A percentile compares a stretch with the other conserved stretches of the same genome.
Evolutionary conservation across 2,329 filamentous ascomycete genomes (phyloP).

Genomic region (Ceratocystis cubensis): DNA sequence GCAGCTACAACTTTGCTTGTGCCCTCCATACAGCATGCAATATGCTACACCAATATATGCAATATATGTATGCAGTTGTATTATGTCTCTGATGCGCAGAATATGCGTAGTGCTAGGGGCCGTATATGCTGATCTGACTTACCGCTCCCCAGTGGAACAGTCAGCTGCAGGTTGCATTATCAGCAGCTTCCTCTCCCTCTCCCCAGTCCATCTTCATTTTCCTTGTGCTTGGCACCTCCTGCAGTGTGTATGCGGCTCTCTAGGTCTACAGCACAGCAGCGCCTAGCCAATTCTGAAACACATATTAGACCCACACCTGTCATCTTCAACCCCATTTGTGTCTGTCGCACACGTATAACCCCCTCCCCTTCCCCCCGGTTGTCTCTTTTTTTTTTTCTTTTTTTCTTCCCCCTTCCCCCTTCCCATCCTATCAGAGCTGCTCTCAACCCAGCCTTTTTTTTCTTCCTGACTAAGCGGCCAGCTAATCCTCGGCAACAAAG

Average conservation of each 20-base stretch:
- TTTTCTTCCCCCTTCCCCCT: background rate
- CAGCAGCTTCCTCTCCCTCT: background rate
- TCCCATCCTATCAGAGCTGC: background rate
- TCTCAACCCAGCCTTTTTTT: background rate
- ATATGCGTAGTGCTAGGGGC: no score
- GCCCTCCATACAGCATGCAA: background rate
- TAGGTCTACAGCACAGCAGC: constrained; percentile 5
- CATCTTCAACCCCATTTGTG: background rate
- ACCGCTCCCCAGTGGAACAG: no score
- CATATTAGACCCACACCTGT: constrained; percentile 2
- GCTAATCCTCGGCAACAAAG: background rate
- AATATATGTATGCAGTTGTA: no score
- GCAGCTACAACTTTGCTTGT: background rate
- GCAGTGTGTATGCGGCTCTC: background rate
- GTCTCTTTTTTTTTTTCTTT: background rate
- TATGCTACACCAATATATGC: no score
- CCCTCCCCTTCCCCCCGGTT: background rate
- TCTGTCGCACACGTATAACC: background rate
- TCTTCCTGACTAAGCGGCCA: background rate
- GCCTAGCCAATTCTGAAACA: constrained; percentile 5
- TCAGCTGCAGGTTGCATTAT: no score
- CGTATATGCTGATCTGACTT: no score
- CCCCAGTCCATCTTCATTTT: background rate
- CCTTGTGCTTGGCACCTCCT: background rate
- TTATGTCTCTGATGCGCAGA: no score